A percentile compares a stretch with the other conserved stretches of the same genome.
Conservation (phyloP, 495 filamentous ascomycete genomes). For the Glarea lozoyensis region DNA sequence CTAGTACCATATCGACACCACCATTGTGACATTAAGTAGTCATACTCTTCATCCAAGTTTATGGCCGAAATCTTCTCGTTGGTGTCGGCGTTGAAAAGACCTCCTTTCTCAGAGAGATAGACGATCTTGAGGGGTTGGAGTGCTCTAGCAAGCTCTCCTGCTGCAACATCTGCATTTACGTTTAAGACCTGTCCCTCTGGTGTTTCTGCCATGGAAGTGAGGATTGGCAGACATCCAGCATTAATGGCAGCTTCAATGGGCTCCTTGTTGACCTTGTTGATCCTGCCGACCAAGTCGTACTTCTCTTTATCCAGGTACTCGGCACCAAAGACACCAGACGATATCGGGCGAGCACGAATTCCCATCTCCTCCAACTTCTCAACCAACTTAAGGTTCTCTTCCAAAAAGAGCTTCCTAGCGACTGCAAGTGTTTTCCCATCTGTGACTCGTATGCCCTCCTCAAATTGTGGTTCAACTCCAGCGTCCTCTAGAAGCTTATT, state of each 20-base stretch:
- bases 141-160: conserved; percentile 81
- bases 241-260: conserved; percentile 89
- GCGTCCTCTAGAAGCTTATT: conserved; percentile 88
- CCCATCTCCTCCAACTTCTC: conserved; percentile 88
- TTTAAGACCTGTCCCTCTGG: conserved; percentile 91
- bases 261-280: conserved; percentile 84
- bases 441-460: conserved; percentile 92
- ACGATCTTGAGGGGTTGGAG: conserved; percentile 96
- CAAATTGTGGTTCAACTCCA: conserved; percentile 90
- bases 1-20: conserved; percentile 96
- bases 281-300: conserved; percentile 91
- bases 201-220: conserved; percentile 96
- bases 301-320: conserved; percentile 93
- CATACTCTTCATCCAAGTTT: conserved; percentile 96
- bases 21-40: conserved; percentile 85
- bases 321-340: conserved; percentile 87
- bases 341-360: conserved; percentile 84
- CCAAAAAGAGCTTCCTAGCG: conserved; percentile 82
- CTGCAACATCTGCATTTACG: conserved; percentile 95
- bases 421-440: conserved; percentile 92
- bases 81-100: conserved; percentile 86
- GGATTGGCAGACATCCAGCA: conserved; percentile 85
- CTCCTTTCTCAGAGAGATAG: conserved; percentile 96
- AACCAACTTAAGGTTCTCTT: conserved; percentile 93
- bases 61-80: conserved; percentile 95